Evolutionary conservation across 116 monocot genomes (phyloP).

Genomic region (Phalaenopsis hybrid): DNA sequence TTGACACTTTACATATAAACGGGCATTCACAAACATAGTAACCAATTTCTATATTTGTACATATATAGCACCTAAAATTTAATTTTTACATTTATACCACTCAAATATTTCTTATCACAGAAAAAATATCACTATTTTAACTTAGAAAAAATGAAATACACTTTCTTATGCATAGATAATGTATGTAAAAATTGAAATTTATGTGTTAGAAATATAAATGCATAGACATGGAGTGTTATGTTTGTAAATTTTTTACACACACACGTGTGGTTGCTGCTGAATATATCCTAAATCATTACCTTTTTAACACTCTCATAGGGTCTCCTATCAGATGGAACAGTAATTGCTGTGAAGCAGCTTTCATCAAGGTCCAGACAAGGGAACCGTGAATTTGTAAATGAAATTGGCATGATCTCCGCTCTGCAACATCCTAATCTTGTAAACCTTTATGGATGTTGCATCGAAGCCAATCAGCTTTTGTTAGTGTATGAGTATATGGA

Average conservation of each 20-base stretch:
- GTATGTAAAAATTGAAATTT: too few species aligned
- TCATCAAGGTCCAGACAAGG: constrained; percentile 78
- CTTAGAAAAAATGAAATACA: too few species aligned
- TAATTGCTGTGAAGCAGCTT: constrained; percentile 83
- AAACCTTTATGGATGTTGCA: constrained; percentile 79
- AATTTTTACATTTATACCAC: too few species aligned
- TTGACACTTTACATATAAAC: too few species aligned
- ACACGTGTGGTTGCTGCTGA: not conserved
- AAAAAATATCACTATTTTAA: too few species aligned
- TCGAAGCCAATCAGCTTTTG: constrained; percentile 67
- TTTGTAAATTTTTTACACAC: not conserved
- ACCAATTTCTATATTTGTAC: too few species aligned
- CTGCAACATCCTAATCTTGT: constrained; percentile 77
- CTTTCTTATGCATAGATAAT: too few species aligned
- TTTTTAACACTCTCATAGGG: constrained; percentile 32
- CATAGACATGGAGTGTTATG: too few species aligned
- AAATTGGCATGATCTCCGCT: constrained; percentile 77
- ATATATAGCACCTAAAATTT: too few species aligned
- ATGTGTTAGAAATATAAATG: too few species aligned
- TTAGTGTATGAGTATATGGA: constrained; percentile 83
- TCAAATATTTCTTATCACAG: too few species aligned
- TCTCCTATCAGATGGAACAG: constrained; percentile 60
- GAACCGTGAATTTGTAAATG: constrained; percentile 71
- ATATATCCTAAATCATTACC: not conserved
- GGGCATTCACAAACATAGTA: too few species aligned